A percentile compares a stretch with the other conserved stretches of the same genome.
Conservation (phyloP, 257 asterid genomes). For the Fraxinus anomala region DNA sequence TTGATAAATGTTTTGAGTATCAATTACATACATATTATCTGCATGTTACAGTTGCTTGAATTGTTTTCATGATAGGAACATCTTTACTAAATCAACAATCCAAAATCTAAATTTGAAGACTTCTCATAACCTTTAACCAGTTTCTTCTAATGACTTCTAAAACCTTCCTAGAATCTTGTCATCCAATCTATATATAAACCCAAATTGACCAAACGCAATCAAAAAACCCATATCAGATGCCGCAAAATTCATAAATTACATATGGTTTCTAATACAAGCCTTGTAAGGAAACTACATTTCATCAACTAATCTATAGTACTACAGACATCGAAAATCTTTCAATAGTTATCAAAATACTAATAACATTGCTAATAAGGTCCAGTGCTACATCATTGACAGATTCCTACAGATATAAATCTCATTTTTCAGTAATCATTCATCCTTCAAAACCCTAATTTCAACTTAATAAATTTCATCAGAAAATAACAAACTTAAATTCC, state of each 20-base stretch:
- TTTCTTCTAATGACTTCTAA: neutral
- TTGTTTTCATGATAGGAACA: neutral
- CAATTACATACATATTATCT: neutral
- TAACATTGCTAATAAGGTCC: neutral
- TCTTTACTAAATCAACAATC: neutral
- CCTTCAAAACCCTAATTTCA: neutral
- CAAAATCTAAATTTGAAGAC: neutral
- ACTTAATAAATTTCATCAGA: neutral
- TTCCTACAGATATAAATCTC: neutral
- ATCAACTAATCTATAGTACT: neutral
- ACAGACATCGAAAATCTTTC: neutral
- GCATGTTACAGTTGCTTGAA: neutral
- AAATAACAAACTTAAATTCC: neutral
- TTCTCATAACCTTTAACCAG: neutral
- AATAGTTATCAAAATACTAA: neutral
- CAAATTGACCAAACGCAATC: neutral
- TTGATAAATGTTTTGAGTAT: neutral
- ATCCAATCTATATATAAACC: neutral
- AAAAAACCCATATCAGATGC: neutral
- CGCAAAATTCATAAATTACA: neutral
- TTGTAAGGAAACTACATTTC: neutral
- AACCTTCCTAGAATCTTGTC: neutral
- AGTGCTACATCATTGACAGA: neutral
- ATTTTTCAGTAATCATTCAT: constrained; percentile 12
- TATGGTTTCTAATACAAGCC: too few species aligned